These are phyloP conservation scores for Emergomyces pasteurianus DNA, from an alignment of 2,329 filamentous ascomycete genomes.

Conservation along the genomic window DNA sequence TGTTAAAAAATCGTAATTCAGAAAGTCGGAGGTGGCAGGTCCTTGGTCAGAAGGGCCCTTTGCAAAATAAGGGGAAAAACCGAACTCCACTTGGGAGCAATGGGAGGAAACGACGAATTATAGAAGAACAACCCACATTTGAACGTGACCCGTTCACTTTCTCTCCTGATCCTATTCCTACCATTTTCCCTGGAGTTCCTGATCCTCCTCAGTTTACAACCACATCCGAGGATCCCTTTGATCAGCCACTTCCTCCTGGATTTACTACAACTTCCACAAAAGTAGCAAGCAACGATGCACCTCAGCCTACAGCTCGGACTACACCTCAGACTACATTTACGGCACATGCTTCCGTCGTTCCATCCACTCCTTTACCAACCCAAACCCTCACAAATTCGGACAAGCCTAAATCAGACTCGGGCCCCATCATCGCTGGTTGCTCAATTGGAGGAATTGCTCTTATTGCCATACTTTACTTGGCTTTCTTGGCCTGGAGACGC, in stretches of 20 bases:
- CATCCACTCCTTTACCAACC: constrained; percentile 3
- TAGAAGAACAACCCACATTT: background rate
- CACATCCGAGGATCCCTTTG: background rate
- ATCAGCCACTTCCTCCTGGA: background rate
- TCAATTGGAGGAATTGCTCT: constrained; percentile 10
- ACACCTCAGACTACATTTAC: background rate
- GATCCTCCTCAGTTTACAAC: background rate
- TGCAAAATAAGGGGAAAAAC: background rate
- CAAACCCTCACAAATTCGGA: background rate
- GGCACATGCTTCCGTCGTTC: background rate
- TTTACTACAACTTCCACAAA: background rate
- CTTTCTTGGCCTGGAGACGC: constrained; percentile 9
- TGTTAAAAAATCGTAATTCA: background rate
- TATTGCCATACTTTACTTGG: constrained; percentile 7
- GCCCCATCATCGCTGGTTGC: constrained; percentile 9
- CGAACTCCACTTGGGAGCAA: background rate
- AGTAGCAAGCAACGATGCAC: background rate
- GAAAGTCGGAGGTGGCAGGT: background rate
- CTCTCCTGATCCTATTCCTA: background rate
- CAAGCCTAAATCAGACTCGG: constrained; percentile 1
- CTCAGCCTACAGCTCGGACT: background rate
- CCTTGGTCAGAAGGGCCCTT: background rate
- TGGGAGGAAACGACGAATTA: background rate
- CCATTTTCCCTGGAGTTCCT: background rate
- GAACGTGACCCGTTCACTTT: background rate